Conservation (phyloP, 345 rosid genomes). For the Iberis pinnata region DNA sequence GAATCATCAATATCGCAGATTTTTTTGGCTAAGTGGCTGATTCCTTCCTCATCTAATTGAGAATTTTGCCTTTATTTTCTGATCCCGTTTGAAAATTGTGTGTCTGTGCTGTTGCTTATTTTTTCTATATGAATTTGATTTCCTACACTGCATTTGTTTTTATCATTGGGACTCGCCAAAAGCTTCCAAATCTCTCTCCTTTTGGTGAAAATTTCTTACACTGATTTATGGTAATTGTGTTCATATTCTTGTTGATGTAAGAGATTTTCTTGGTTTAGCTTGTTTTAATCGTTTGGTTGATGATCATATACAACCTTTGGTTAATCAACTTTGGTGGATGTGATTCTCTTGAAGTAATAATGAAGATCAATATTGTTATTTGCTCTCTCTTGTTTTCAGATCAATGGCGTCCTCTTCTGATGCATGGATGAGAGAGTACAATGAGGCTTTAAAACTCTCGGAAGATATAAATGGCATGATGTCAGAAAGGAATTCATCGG, state of each 20-base stretch:
- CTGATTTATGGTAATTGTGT: background rate
- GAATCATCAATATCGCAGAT: background rate
- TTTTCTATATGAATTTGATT: background rate
- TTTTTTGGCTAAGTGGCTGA: background rate
- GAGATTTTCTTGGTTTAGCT: too few relatives aligned
- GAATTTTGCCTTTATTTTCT: background rate
- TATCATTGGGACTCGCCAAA: slow-evolving; percentile 4
- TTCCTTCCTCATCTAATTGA: background rate
- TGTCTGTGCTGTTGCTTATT: background rate
- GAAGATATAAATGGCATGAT: slow-evolving; percentile 87
- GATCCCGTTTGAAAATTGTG: too few relatives aligned
- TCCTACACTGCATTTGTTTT: background rate
- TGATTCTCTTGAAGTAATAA: background rate
- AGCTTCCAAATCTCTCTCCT: slow-evolving; percentile 7
- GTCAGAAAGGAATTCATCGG: slow-evolving; percentile 52
- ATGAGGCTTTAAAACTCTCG: slow-evolving; percentile 62
- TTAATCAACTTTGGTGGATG: background rate
- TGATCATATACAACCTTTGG: background rate
- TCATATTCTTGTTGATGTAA: slow-evolving; percentile 1
- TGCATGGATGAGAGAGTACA: slow-evolving; percentile 79
- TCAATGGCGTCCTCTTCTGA: slow-evolving; percentile 72
- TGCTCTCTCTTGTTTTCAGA: slow-evolving; percentile 22
- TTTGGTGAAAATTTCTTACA: too few relatives aligned
- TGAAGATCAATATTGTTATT: background rate
- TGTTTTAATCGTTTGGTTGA: background rate